Percentiles rank a stretch among this genome's conserved stretches.
Conservation (phyloP, 208 protist genomes). For the Acanthamoeba culbertsoni region DNA sequence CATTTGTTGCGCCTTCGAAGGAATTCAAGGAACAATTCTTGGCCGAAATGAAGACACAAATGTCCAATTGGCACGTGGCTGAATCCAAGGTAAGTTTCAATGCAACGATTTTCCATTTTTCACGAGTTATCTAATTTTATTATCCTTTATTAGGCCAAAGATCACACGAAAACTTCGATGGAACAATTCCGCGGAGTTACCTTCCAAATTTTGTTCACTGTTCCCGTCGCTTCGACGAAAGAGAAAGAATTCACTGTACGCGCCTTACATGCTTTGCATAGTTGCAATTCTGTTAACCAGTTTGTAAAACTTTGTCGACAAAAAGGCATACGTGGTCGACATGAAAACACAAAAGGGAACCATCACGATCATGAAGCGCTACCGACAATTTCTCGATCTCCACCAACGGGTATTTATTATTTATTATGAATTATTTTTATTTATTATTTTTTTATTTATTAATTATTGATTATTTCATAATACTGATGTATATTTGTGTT, state of each 20-base stretch:
- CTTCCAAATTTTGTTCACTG: conserved; percentile 43
- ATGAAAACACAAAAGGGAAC: conserved; percentile 27
- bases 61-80: conserved; percentile 3
- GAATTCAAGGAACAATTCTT: background rate
- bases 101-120: background rate
- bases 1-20: background rate
- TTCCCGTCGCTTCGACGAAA: background rate
- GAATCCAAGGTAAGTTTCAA: background rate
- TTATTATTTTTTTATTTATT: no score
- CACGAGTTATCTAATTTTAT: background rate
- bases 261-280: background rate
- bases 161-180: background rate
- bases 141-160: background rate
- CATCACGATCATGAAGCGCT: conserved; percentile 53
- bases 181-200: background rate
- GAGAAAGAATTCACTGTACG: conserved; percentile 37
- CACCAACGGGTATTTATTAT: background rate
- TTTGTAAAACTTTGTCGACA: background rate
- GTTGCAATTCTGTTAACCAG: background rate
- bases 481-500: no score
- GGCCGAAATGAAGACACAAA: background rate
- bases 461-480: no score
- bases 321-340: conserved; percentile 48
- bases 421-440: no score
- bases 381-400: conserved; percentile 32